Percentiles rank a stretch among this genome's conserved stretches.
These are phyloP conservation scores for Penicillium parvum DNA, from an alignment of 495 filamentous ascomycete genomes.

Conservation along the genomic window DNA sequence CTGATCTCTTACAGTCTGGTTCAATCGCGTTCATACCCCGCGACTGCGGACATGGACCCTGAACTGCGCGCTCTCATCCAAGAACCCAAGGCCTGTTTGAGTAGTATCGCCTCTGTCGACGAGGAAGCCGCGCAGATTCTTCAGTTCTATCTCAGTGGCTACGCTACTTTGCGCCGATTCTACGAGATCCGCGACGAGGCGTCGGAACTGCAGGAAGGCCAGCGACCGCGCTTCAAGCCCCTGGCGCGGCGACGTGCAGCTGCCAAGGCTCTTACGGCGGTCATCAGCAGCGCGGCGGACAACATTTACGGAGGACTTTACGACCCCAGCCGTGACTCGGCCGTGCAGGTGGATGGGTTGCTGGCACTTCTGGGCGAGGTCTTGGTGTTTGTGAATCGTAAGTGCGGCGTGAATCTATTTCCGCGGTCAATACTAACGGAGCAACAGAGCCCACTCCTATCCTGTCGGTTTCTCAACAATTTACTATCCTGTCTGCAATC, in stretches of 20 bases:
- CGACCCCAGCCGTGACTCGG: conserved; percentile 69
- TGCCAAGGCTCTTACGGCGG: conserved; percentile 65
- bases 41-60: conserved; percentile 60
- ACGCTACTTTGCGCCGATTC: conserved; percentile 80
- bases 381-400: conserved; percentile 65
- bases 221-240: conserved; percentile 40
- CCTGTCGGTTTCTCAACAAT: conserved; percentile 58
- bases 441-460: conserved; percentile 33
- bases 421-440: conserved; percentile 7
- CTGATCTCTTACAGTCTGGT: conserved; percentile 81
- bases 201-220: conserved; percentile 32
- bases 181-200: conserved; percentile 79
- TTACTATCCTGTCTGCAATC: conserved; percentile 69
- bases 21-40: conserved; percentile 74
- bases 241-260: conserved; percentile 60
- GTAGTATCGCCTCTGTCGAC: conserved; percentile 60
- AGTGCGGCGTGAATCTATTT: conserved; percentile 19
- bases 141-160: conserved; percentile 80
- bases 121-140: conserved; percentile 74
- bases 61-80: conserved; percentile 60
- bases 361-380: conserved; percentile 81
- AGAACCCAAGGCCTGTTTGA: conserved; percentile 61
- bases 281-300: conserved; percentile 78
- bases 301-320: conserved; percentile 85
- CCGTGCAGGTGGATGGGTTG: conserved; percentile 80